Percentiles rank a stretch among this genome's conserved stretches.
phyloP scores from a whole-genome alignment of 1,284 basidiomycete species.

The Peniophora sp. region DNA sequence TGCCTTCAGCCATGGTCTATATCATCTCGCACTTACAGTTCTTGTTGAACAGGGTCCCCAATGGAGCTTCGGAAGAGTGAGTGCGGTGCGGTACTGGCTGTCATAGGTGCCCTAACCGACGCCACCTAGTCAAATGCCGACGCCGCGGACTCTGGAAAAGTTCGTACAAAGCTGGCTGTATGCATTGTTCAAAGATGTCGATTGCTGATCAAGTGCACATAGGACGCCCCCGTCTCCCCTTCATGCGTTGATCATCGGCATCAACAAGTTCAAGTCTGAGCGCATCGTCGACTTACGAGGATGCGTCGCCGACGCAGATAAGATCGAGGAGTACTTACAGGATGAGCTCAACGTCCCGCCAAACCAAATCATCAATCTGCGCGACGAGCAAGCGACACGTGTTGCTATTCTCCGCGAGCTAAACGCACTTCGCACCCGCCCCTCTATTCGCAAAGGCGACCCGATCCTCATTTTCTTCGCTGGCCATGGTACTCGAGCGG shows the following conservation, averaged over 20 bases:
- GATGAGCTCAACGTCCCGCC: neutral
- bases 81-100: too few species aligned
- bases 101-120: too few species aligned
- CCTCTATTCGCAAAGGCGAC: neutral
- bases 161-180: too few species aligned
- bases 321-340: neutral
- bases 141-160: too few species aligned
- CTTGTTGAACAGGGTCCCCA: too few species aligned
- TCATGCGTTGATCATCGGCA: neutral
- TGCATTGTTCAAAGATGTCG: too few species aligned
- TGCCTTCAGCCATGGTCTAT: too few species aligned
- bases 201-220: too few species aligned
- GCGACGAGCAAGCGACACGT: neutral
- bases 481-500: neutral
- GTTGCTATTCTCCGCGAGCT: neutral
- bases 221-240: too few species aligned
- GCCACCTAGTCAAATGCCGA: too few species aligned
- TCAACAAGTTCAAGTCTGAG: neutral
- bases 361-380: neutral
- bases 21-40: too few species aligned
- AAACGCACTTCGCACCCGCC: neutral
- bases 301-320: neutral
- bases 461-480: constrained; percentile 1
- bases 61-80: too few species aligned
- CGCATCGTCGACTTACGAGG: neutral